Percentiles rank a stretch among this genome's conserved stretches.
These are phyloP conservation scores for Lycium ferocissimum DNA, from an alignment of 257 asterid genomes.

Conservation along the genomic window DNA sequence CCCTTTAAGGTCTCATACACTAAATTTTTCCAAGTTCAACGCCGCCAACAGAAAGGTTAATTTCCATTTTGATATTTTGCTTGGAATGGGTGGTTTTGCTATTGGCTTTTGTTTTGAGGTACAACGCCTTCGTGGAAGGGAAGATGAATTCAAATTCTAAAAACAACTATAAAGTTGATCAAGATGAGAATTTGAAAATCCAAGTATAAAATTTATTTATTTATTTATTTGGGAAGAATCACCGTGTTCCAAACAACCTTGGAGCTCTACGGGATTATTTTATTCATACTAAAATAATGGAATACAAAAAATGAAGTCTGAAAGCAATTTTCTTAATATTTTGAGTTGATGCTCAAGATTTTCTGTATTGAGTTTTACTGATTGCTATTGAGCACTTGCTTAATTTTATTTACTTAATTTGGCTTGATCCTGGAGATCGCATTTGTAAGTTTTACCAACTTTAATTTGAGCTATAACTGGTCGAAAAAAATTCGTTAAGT, in stretches of 20 bases:
- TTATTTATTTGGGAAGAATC: not conserved
- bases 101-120: constrained; percentile 50
- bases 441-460: not conserved
- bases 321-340: not conserved
- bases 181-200: constrained; percentile 36
- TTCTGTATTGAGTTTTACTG: not conserved
- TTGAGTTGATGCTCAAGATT: not conserved
- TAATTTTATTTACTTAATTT: not conserved
- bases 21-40: constrained; percentile 35
- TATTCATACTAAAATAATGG: not conserved
- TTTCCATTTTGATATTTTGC: constrained; percentile 40
- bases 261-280: too few relatives aligned
- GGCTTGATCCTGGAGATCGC: not conserved
- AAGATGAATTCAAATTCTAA: constrained; percentile 28
- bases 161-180: constrained; percentile 37
- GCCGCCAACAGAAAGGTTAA: constrained; percentile 34
- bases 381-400: not conserved
- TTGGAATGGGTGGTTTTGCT: constrained; percentile 49
- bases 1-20: constrained; percentile 35
- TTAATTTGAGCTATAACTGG: not conserved
- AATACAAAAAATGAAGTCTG: not conserved
- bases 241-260: not conserved
- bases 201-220: constrained; percentile 33
- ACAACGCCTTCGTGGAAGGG: constrained; percentile 46
- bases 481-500: not conserved